Base-by-base conservation (phyloP, 73 alveolate species). In the Paramecium octaurelia region DNA sequence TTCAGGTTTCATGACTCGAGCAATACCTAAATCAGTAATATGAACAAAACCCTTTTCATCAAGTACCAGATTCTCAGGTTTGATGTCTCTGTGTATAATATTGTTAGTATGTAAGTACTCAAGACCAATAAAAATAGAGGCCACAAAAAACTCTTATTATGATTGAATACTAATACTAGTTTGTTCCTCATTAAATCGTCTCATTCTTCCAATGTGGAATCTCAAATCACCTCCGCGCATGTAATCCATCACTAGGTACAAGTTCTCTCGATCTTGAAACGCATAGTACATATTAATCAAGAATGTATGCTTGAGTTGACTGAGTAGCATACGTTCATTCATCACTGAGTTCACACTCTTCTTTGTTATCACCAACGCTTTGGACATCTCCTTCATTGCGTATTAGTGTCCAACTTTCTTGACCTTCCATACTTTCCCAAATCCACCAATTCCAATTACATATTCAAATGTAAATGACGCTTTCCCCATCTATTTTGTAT, bases 141-240 rank as follows among this genome's bases (percentile, higher is more conserved):
- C 98, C 16, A 94, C 85, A 42, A 96, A 60, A 57, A 95, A 95
- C 77, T 92, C 95, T 43, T 86, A 85, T 85, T 86, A 29, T 35
- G 20, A 14, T 46, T 42, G 70, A 70, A 70, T 89, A 95, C 54
- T 34, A 75, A 86, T 96, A 96, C 98, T 88, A 31, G 99, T 95
- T 93, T 94, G 92, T 83, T 96, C 98, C 95, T 98, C 99, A 16
- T 95, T 95, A 86, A 98, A 98, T 80, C 95, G 95, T 93, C 96
- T 92, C 80, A 92, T 93, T 12, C 94, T 70, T n/a, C 97, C 96
- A 3, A 98, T 93, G 76, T 98, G 99, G 80, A 88, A 98, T 85
- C 99, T 95, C 29, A 98, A 87, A 64, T 98, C 99, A 1, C 99
- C 99, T 50, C 99, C 99, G 16, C 95, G 86, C 94, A 98, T 91